A percentile compares a stretch with the other conserved stretches of the same genome.
Conservation (phyloP, 2,329 filamentous ascomycete genomes). For the Exophiala alcalophila region DNA sequence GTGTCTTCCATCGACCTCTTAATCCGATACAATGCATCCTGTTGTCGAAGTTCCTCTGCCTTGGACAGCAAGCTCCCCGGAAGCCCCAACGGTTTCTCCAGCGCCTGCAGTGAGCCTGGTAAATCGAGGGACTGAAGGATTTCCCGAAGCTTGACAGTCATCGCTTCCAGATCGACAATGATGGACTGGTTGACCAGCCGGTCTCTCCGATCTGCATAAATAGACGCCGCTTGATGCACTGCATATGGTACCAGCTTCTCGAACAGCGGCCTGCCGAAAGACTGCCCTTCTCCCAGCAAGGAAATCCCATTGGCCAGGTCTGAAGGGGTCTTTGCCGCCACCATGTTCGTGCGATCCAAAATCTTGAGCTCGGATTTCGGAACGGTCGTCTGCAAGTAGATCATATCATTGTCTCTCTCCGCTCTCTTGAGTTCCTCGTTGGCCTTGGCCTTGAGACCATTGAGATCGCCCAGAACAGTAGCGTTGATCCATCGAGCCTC, state of each 20-base stretch:
- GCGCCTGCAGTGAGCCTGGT: slow-evolving; percentile 85
- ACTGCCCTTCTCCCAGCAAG: slow-evolving; percentile 72
- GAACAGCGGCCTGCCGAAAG: slow-evolving; percentile 83
- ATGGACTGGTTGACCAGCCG: slow-evolving; percentile 86
- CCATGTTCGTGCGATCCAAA: slow-evolving; percentile 87
- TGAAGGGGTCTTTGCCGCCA: slow-evolving; percentile 70
- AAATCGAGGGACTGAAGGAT: slow-evolving; percentile 78
- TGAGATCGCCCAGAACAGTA: slow-evolving; percentile 75
- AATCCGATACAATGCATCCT: slow-evolving; percentile 76
- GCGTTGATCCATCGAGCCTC: slow-evolving; percentile 81
- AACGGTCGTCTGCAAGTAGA: slow-evolving; percentile 82
- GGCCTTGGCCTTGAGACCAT: slow-evolving; percentile 75
- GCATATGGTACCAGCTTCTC: slow-evolving; percentile 91
- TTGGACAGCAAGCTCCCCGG: slow-evolving; percentile 83
- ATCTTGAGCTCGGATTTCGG: slow-evolving; percentile 83
- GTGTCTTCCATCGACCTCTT: slow-evolving; percentile 82
- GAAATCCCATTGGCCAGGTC: slow-evolving; percentile 79
- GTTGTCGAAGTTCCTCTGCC: slow-evolving; percentile 89
- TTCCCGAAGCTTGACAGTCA: slow-evolving; percentile 77
- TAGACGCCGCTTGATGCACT: slow-evolving; percentile 89
- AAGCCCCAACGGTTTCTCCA: slow-evolving; percentile 89
- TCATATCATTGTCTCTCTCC: slow-evolving; percentile 94
- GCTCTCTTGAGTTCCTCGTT: slow-evolving; percentile 81
- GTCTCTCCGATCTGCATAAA: slow-evolving; percentile 89
- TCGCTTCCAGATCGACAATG: slow-evolving; percentile 74